Percentiles rank a stretch among this genome's conserved stretches.
phyloP scores from a whole-genome alignment of 2,329 filamentous ascomycete species.

The Thielaviopsis punctulata region DNA sequence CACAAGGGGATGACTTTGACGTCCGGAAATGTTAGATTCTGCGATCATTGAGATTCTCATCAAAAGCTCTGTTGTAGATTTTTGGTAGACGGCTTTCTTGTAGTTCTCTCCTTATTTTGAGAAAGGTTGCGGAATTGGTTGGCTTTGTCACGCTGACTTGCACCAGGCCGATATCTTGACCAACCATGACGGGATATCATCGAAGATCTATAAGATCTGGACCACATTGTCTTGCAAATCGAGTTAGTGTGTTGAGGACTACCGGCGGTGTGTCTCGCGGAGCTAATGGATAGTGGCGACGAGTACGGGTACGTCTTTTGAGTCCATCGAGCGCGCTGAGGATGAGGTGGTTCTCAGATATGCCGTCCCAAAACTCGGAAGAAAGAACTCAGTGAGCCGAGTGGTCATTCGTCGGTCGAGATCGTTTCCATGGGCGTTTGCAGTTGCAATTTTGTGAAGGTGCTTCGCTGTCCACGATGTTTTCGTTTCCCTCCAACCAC shows the following conservation, averaged over 20 bases:
- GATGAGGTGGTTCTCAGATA: not conserved
- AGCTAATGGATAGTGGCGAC: not conserved
- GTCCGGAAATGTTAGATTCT: too few species aligned
- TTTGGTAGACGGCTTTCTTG: not conserved
- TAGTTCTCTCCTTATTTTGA: not conserved
- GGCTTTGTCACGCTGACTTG: not conserved
- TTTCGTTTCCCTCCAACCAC: not conserved
- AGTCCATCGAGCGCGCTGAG: not conserved
- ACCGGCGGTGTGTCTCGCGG: not conserved
- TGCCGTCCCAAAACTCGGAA: not conserved
- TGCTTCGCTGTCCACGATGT: not conserved
- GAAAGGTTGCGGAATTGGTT: not conserved
- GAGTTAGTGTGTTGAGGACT: not conserved
- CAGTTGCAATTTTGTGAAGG: not conserved
- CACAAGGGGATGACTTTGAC: too few species aligned
- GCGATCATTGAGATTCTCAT: too few species aligned
- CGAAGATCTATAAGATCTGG: not conserved
- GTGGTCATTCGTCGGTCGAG: not conserved
- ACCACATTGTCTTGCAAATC: not conserved
- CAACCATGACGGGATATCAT: not conserved
- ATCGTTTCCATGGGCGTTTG: not conserved
- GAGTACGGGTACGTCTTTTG: not conserved
- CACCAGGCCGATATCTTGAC: not conserved
- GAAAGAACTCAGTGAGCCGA: not conserved
- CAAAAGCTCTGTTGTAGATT: too few species aligned